Evolutionary conservation across 257 asterid genomes (phyloP), one percentile per base, ranked within the genome.

Genomic region (Forsythia suspensa): DNA sequence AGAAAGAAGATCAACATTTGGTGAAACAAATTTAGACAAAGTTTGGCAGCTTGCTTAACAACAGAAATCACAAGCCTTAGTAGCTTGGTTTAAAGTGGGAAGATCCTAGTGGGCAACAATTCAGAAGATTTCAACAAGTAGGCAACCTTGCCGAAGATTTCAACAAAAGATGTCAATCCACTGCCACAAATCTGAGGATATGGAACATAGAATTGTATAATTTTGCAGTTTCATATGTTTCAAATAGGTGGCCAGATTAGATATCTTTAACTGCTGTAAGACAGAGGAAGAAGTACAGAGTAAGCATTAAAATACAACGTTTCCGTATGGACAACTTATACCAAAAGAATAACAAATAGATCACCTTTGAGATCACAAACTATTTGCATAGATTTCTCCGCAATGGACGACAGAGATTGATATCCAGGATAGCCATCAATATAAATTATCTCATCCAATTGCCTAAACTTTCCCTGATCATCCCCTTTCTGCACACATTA

Each of bases 341-440:
- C 13, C 13, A 72, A 73, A 24, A 70, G 70, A 74, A 75, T 48
- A 42, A 40, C 13, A 66, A 73, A 80, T 55, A 3, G 74, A 77
- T 80, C 86, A 95, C 99, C 99, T 94, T 91, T 89, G 65, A 90
- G 43, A 89, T 96, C 99, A 80, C 99, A 94, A 80, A 96, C 97
- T 51, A 96, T 86, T 83, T 87, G 91, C 97, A 96, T 94, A 46
- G 92, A 73, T 82, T 83, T 87, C 79, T 90, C 97, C 0, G 97
- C 97, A 77, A 88, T 72, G 29, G 95, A 86, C 70, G 83, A 85
- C 76, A 96, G 84, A 75, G 87, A 83, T 61, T 84, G 95, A 84
- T 91, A 94, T 82, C 91, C 99, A 66, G 95, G 97, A 85, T 80
- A 92, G 41, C 87, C 97, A 34, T 84, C 85, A 80, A 94, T 65